Evolutionary conservation across 139 green algal genomes (phyloP).

Genomic region (Micromonas pusilla): DNA sequence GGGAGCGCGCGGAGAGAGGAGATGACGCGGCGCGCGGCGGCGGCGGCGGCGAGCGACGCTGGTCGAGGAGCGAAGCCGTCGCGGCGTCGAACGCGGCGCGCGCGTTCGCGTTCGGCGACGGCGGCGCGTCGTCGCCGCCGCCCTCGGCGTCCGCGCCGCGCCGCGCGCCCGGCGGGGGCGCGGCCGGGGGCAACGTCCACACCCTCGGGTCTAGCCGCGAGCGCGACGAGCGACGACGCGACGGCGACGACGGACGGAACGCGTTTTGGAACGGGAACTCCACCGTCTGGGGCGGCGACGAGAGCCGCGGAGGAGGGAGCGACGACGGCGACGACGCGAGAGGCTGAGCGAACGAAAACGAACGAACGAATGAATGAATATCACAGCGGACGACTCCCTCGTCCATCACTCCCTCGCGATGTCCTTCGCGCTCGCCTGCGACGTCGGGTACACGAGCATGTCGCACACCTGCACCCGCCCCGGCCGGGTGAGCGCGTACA

Average conservation of each 20-base stretch:
- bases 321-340: not conserved
- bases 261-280: slow-evolving; percentile 14
- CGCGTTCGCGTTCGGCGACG: no score
- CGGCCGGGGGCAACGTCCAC: not conserved
- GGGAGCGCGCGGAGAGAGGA: no score
- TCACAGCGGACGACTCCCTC: not conserved
- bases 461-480: slow-evolving; percentile 30
- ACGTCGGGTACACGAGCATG: not conserved
- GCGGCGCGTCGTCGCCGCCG: no score
- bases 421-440: not conserved
- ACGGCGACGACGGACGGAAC: slow-evolving; percentile 4
- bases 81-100: no score
- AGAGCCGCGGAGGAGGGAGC: not conserved
- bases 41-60: no score
- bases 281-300: not conserved
- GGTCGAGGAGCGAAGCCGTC: no score
- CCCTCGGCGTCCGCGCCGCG: no score
- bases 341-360: no score
- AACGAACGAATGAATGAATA: not conserved
- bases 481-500: slow-evolving; percentile 53
- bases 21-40: no score
- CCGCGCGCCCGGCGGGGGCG: not conserved
- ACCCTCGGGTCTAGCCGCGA: no score
- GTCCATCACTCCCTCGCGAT: not conserved
- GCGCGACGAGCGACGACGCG: not conserved